These are phyloP conservation scores for Pythium rhizo-oryzae DNA, from an alignment of 352 stramenopile genomes.

Conservation along the genomic window DNA sequence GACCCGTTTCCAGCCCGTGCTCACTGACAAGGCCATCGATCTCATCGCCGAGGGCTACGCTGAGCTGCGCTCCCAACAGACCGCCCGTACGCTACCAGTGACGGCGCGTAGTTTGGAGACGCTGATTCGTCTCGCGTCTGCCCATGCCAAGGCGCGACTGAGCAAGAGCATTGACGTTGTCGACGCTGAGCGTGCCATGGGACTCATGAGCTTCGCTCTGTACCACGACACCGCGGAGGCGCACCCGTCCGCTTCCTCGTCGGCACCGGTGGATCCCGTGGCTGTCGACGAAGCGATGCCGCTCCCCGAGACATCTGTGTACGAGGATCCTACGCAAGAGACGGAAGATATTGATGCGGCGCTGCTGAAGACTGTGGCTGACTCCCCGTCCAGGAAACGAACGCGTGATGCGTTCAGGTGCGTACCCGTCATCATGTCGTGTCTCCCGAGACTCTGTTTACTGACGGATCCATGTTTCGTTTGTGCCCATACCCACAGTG, in stretches of 20 bases:
- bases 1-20: slow-evolving; percentile 87
- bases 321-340: slow-evolving; percentile 27
- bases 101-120: slow-evolving; percentile 99
- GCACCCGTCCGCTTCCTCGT: slow-evolving; percentile 21
- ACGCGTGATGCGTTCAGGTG: slow-evolving; percentile 67
- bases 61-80: slow-evolving; percentile 96
- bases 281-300: slow-evolving; percentile 21
- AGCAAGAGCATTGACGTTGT: slow-evolving; percentile 84
- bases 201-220: slow-evolving; percentile 97
- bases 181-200: slow-evolving; percentile 92
- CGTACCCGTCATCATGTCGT: slow-evolving; percentile 20
- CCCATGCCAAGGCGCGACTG: slow-evolving; percentile 96
- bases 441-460: neutral
- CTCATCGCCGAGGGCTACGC: slow-evolving; percentile 97
- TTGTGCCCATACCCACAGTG: slow-evolving; percentile 30
- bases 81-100: slow-evolving; percentile 92
- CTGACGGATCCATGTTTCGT: neutral
- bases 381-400: slow-evolving; percentile 62
- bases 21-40: slow-evolving; percentile 89
- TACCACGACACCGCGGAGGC: slow-evolving; percentile 93
- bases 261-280: slow-evolving; percentile 6
- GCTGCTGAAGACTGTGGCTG: slow-evolving; percentile 15
- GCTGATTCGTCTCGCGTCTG: slow-evolving; percentile 98
- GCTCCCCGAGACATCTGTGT: slow-evolving; percentile 9
- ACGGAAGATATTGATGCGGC: slow-evolving; percentile 23